These are phyloP conservation scores for Oldenlandia corymbosa DNA, from an alignment of 257 asterid species.

Conservation along the genomic window DNA sequence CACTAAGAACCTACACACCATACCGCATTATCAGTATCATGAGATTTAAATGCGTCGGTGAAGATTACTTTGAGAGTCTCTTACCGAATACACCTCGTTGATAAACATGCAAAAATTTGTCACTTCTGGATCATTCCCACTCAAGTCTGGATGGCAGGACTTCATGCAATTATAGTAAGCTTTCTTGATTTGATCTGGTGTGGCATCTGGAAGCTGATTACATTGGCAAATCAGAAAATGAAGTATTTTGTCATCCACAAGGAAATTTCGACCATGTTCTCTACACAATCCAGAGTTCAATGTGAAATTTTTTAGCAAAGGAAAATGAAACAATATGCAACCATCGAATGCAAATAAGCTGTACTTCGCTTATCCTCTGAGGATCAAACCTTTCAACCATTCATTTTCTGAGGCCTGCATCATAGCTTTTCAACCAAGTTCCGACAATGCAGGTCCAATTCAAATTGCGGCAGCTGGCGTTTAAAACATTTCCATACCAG, in stretches of 20 bases:
- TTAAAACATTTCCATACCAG: not conserved
- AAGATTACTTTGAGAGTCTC: constrained; percentile 3
- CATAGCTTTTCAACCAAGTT: not conserved
- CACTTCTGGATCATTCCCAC: constrained; percentile 84
- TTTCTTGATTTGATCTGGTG: constrained; percentile 85
- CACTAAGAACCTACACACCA: constrained; percentile 80
- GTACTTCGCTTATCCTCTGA: not conserved
- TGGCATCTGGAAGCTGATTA: constrained; percentile 82
- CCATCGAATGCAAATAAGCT: not conserved
- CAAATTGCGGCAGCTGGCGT: not conserved
- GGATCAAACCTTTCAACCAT: not conserved
- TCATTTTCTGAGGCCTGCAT: not conserved
- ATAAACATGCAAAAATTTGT: constrained; percentile 94
- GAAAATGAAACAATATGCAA: not conserved
- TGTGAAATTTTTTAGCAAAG: not conserved
- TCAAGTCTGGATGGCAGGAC: constrained; percentile 96
- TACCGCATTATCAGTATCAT: constrained; percentile 18
- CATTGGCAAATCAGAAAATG: constrained; percentile 5
- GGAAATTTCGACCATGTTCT: not conserved
- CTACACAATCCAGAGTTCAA: not conserved
- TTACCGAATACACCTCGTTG: constrained; percentile 81
- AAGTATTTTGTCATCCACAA: not conserved
- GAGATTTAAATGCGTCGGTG: not conserved
- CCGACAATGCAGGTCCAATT: not conserved
- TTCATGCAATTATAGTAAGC: constrained; percentile 99